A percentile compares a stretch with the other conserved stretches of the same genome.
Evolutionary conservation across 495 filamentous ascomycete species (phyloP).

Genomic region (Articulospora tetracladia): DNA sequence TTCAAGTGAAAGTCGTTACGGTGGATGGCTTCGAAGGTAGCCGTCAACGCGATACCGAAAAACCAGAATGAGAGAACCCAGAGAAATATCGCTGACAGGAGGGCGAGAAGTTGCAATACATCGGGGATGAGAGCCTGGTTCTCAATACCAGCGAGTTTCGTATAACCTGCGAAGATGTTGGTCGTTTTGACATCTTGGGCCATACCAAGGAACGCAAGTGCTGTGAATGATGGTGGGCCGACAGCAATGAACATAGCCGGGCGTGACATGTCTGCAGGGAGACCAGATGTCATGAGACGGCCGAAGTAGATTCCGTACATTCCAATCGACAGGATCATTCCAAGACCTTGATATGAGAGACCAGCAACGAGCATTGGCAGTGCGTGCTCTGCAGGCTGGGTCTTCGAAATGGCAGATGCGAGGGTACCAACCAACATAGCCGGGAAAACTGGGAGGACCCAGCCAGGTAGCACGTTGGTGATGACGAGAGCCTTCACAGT

Average conservation of each 20-base stretch:
- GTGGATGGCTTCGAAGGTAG: conserved; percentile 33
- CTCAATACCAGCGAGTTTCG: conserved; percentile 29
- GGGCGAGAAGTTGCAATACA: conserved; percentile 44
- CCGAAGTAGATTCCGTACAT: conserved; percentile 40
- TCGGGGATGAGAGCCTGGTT: conserved; percentile 24
- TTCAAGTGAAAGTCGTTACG: conserved; percentile 46
- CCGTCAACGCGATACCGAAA: conserved; percentile 55
- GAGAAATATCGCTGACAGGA: conserved; percentile 55
- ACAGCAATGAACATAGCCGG: conserved; percentile 68
- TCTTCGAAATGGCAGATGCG: conserved; percentile 35
- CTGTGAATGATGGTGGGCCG: conserved; percentile 63
- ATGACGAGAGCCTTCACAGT: conserved; percentile 35
- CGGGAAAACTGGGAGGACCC: conserved; percentile 54
- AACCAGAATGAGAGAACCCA: conserved; percentile 74
- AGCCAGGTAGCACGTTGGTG: conserved; percentile 43
- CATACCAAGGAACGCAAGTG: conserved; percentile 63
- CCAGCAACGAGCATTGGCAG: conserved; percentile 46
- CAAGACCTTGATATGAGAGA: conserved; percentile 48
- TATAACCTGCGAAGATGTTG: conserved; percentile 31
- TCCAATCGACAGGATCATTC: conserved; percentile 43
- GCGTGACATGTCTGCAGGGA: conserved; percentile 24
- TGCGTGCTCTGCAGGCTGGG: conserved; percentile 37
- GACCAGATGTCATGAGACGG: conserved; percentile 27
- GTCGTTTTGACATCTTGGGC: conserved; percentile 38
- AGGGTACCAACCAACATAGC: conserved; percentile 50